Evolutionary conservation across 2,329 filamentous ascomycete genomes (phyloP).

Genomic region (Botryotinia narcissicola): DNA sequence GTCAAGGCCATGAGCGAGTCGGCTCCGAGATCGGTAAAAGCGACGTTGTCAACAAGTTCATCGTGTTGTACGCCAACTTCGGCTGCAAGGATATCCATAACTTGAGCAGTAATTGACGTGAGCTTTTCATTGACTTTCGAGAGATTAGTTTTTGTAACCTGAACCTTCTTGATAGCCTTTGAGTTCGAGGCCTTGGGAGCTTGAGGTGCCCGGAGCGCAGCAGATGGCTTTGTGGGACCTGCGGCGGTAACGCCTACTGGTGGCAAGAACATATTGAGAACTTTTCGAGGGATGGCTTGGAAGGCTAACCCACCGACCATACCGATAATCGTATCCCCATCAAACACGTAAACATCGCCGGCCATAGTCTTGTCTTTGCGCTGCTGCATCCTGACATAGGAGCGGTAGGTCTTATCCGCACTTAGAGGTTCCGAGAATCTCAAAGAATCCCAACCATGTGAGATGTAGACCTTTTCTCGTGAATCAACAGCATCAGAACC

Average conservation of each 20-base stretch:
- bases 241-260: constrained; percentile 7
- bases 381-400: constrained; percentile 53
- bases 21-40: constrained; percentile 57
- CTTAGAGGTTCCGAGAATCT: constrained; percentile 48
- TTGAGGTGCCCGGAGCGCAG: constrained; percentile 28
- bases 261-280: constrained; percentile 19
- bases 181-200: not conserved
- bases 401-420: constrained; percentile 48
- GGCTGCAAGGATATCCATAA: constrained; percentile 55
- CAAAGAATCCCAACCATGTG: constrained; percentile 56
- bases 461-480: constrained; percentile 55
- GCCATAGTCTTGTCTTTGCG: constrained; percentile 41
- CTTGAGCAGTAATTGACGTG: constrained; percentile 37
- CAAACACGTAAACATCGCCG: constrained; percentile 42
- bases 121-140: constrained; percentile 31
- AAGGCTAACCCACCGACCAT: constrained; percentile 46
- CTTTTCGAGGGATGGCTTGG: constrained; percentile 19
- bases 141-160: constrained; percentile 17
- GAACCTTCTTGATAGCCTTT: constrained; percentile 18
- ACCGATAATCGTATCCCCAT: constrained; percentile 38
- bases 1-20: constrained; percentile 60
- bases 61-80: constrained; percentile 53
- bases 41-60: constrained; percentile 49
- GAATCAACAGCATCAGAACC: constrained; percentile 47
- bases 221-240: constrained; percentile 40